A percentile compares a stretch with the other conserved stretches of the same genome.
Conservation (phyloP, 2,329 filamentous ascomycete species). For the Hortaea sp. region DNA sequence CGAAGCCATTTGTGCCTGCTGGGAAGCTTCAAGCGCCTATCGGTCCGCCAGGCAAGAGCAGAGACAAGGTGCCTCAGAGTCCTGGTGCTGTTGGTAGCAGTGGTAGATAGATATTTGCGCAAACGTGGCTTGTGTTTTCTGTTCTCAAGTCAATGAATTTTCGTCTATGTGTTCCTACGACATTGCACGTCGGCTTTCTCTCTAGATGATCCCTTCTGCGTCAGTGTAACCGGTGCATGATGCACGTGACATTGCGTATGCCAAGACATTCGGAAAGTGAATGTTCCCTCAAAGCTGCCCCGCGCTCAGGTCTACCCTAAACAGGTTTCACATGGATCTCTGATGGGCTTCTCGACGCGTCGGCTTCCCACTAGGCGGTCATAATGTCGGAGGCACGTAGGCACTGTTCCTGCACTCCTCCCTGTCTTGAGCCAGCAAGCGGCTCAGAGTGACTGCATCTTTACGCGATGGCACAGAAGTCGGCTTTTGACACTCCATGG, state of each 20-base stretch:
- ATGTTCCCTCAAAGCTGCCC: background rate
- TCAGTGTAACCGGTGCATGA: no score
- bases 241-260: background rate
- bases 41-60: conserved; percentile 16
- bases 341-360: no score
- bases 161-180: no score
- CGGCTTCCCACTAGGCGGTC: no score
- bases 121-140: conserved; percentile 12
- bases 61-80: conserved; percentile 12
- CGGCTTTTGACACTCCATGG: conserved; percentile 24
- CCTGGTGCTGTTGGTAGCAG: conserved; percentile 11
- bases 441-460: no score
- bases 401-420: no score
- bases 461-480: conserved; percentile 3
- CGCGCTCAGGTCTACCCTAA: no score
- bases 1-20: conserved; percentile 21
- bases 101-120: conserved; percentile 18
- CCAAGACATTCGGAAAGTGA: background rate
- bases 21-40: conserved; percentile 13
- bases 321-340: no score
- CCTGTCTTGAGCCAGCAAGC: no score
- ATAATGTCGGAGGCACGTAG: no score
- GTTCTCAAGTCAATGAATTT: background rate
- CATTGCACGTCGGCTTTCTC: no score
- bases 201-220: no score